These are phyloP conservation scores for Maudiozyma serrabonitensis DNA, from an alignment of 805 yeast genomes.

Conservation along the genomic window DNA sequence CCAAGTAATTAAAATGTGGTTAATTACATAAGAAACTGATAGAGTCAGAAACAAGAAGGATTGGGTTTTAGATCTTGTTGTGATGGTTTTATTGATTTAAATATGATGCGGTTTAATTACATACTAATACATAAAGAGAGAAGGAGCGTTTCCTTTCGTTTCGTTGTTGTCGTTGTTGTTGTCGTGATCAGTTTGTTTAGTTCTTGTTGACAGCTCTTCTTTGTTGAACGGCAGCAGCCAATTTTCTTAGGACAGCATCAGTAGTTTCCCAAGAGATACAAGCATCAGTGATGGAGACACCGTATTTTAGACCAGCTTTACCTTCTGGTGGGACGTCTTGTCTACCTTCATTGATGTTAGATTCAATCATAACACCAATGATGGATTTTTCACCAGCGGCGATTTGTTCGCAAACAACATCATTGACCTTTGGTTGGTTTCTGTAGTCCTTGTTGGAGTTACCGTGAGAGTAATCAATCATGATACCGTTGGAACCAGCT, in stretches of 20 bases:
- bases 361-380: constrained; percentile 94
- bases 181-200: not conserved
- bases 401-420: constrained; percentile 72
- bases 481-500: constrained; percentile 40
- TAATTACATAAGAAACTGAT: too few species aligned
- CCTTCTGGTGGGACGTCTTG: constrained; percentile 69
- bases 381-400: constrained; percentile 69
- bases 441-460: constrained; percentile 89
- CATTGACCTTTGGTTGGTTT: constrained; percentile 91
- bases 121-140: too few species aligned
- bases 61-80: too few species aligned
- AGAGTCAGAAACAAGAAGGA: too few species aligned
- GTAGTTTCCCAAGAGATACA: constrained; percentile 92
- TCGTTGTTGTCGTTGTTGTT: too few species aligned
- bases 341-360: constrained; percentile 83
- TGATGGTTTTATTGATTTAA: too few species aligned
- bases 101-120: too few species aligned
- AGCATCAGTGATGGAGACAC: constrained; percentile 94
- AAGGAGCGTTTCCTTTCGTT: too few species aligned
- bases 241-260: constrained; percentile 62
- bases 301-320: constrained; percentile 60
- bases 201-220: constrained; percentile 48
- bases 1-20: too few species aligned
- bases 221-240: constrained; percentile 73
- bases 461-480: constrained; percentile 98